Evolutionary conservation across 352 stramenopile genomes (phyloP).

Genomic region (Pythium pyrilobum): DNA sequence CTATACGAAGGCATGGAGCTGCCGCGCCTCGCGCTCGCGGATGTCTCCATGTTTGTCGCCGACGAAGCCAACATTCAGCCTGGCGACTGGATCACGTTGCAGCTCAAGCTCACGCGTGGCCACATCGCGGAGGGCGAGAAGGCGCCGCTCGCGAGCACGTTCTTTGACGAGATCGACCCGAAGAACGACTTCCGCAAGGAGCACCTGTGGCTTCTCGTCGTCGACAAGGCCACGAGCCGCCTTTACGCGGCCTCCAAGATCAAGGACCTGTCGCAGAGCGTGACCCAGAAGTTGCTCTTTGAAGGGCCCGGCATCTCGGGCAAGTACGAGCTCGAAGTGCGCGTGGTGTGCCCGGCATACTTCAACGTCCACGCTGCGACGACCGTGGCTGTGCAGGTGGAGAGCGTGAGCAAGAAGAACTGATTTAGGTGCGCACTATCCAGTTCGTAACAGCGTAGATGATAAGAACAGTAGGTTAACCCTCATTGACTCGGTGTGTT

Average conservation of each 20-base stretch:
- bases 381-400: constrained; percentile 35
- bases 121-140: constrained; percentile 35
- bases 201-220: constrained; percentile 63
- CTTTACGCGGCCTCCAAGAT: constrained; percentile 71
- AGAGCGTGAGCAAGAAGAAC: constrained; percentile 19
- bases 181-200: constrained; percentile 69
- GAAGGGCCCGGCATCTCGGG: constrained; percentile 54
- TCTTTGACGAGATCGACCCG: constrained; percentile 68
- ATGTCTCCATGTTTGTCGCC: constrained; percentile 44
- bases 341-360: constrained; percentile 59
- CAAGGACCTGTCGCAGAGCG: constrained; percentile 43
- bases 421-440: not conserved
- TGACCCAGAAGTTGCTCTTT: constrained; percentile 53
- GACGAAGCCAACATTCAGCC: constrained; percentile 69
- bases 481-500: no score
- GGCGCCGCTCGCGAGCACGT: constrained; percentile 50
- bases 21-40: constrained; percentile 26
- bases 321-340: constrained; percentile 74
- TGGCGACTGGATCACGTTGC: constrained; percentile 73
- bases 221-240: constrained; percentile 49
- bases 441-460: not conserved
- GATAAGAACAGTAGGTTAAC: no score
- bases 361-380: constrained; percentile 46
- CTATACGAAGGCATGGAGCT: constrained; percentile 25
- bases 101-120: constrained; percentile 43